Conservation (phyloP, 768 basidiomycete species). For the Termitomyces sp. region DNA sequence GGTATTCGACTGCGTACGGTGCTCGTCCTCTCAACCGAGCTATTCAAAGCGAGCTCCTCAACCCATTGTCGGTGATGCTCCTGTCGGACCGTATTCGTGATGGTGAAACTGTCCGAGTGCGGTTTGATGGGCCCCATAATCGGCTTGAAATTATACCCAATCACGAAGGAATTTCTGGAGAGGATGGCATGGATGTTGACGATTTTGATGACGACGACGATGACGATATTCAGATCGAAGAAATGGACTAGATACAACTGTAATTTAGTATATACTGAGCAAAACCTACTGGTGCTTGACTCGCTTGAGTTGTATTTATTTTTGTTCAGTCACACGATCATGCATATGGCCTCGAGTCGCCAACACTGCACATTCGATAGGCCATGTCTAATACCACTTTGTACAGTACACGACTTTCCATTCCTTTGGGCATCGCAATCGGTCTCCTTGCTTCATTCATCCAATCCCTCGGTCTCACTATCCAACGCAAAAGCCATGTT, state of each 20-base stretch:
- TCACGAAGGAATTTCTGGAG: conserved; percentile 57
- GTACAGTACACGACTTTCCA: conserved; percentile 36
- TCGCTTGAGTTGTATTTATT: no score
- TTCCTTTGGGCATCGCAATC: conserved; percentile 50
- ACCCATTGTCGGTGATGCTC: conserved; percentile 83
- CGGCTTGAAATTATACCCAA: conserved; percentile 78
- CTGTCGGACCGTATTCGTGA: conserved; percentile 82
- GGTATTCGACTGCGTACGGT: conserved; percentile 83
- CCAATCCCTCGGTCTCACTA: conserved; percentile 88
- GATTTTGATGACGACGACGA: conserved; percentile 52
- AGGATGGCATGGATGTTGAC: conserved; percentile 61
- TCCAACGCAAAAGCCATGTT: conserved; percentile 93
- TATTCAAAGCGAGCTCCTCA: conserved; percentile 90
- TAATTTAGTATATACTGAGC: background rate
- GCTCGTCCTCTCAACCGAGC: conserved; percentile 90
- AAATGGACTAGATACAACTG: conserved; percentile 42
- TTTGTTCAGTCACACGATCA: background rate
- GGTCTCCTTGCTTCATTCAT: conserved; percentile 84
- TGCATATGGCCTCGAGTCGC: background rate
- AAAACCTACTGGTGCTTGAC: no score
- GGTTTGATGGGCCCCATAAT: conserved; percentile 83
- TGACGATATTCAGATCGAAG: conserved; percentile 66
- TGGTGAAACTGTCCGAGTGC: conserved; percentile 71
- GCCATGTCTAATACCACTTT: conserved; percentile 8
- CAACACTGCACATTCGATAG: background rate